Evolutionary conservation across 805 yeast species (phyloP), one percentile per base, ranked within the genome.

Genomic region (Lipomyces yamadae): DNA sequence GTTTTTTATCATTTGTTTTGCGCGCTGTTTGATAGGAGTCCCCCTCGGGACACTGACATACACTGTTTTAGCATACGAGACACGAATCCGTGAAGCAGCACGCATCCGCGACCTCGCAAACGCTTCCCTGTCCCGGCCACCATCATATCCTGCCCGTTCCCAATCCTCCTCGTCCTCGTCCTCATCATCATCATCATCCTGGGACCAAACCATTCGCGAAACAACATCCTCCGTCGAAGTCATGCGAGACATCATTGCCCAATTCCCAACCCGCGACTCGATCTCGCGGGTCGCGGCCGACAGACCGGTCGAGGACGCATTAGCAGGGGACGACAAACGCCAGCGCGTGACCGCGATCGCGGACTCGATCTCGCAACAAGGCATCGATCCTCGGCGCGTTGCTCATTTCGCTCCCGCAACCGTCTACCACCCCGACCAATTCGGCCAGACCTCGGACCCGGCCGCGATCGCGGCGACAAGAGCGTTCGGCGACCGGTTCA

Each of bases 251-350:
- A 32, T 32, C 33, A 32, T 53, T 33, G 24, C 34, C 5, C 34
- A 30, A n/a, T 53, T 32, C 56, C 56, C 56, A 10, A 32, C 34
- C 34, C 56, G 56, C 56, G 48, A 42, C 48, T 18, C 48, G 24
- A 42, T 42, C 48, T n/a, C 48, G 5, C 48, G 48, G 3, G 48
- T 42, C 34, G 32, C 11, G 34, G 34, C 37, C 59, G 59, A 24
- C 4, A 15, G 39, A 64, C 64, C 29, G 76, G 74, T 55, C 73
- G 61, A 54, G 60, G 67, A 52, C 73, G 69, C 66, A 71, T 75
- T 61, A 70, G 69, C 53, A 66, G 74, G 59, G 69, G 48, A 42
- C 48, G 48, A 42, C 48, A 42, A 74, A 39, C 73, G 70, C 32
- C 65, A 56, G 54, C 64, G 61, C 48, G 74, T 68, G 37, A 58